Conservation (phyloP, 208 protist genomes). For the Acanthamoeba castellanii region DNA sequence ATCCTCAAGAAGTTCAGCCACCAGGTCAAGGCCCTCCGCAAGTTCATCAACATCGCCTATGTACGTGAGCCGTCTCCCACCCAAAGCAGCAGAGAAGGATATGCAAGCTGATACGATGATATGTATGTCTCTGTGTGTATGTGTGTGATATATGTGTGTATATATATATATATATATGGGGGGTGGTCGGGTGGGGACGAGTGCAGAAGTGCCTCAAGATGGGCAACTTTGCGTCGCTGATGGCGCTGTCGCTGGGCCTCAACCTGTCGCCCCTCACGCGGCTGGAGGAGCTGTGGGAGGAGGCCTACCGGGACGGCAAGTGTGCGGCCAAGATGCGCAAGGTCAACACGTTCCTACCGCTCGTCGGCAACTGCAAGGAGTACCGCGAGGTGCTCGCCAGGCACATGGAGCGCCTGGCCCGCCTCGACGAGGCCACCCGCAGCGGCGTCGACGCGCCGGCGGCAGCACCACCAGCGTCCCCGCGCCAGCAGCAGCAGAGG, state of each 20-base stretch:
- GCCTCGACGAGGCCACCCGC: neutral
- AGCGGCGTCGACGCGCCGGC: too few species aligned
- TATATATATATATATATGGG: neutral
- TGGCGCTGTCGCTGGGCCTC: neutral
- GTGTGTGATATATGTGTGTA: neutral
- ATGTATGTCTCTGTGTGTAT: too few species aligned
- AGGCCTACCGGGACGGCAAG: neutral
- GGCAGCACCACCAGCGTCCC: too few species aligned
- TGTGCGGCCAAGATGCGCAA: neutral
- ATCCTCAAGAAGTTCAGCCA: neutral
- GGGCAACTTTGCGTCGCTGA: neutral
- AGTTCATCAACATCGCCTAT: constrained; percentile 19
- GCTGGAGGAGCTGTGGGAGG: neutral
- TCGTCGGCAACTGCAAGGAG: neutral
- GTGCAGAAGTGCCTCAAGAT: neutral
- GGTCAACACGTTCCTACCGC: neutral
- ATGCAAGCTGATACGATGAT: too few species aligned
- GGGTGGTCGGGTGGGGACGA: neutral
- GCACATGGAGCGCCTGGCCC: neutral
- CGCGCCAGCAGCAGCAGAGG: too few species aligned
- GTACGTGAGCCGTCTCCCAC: neutral
- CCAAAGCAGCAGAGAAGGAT: too few species aligned
- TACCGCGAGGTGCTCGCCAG: neutral
- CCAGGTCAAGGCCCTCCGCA: constrained; percentile 15
- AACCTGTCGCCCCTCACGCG: constrained; percentile 13